A percentile compares a stretch with the other conserved stretches of the same genome.
Conservation (phyloP, 331 rosid genomes). For the Cydonia oblonga region DNA sequence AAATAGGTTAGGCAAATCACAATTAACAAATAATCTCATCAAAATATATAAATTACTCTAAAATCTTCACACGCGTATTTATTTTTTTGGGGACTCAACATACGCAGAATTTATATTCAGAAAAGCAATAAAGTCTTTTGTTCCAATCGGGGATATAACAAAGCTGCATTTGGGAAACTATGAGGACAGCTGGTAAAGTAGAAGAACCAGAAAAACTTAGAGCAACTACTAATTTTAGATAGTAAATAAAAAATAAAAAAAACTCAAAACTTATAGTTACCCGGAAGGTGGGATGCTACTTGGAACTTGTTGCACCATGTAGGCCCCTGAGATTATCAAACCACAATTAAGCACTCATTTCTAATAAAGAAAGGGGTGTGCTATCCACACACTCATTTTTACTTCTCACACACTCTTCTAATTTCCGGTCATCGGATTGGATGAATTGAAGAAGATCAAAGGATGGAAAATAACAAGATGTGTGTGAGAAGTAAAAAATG, state of each 20-base stretch:
- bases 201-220: neutral
- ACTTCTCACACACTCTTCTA: no score
- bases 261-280: constrained; percentile 23
- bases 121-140: neutral
- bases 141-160: no score
- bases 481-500: no score
- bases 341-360: constrained; percentile 24
- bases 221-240: neutral
- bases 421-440: no score
- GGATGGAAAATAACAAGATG: no score
- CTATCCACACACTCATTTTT: no score
- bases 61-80: neutral
- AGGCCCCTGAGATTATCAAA: constrained; percentile 51
- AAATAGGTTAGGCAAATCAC: neutral
- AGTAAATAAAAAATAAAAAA: neutral
- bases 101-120: neutral
- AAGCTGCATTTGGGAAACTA: no score
- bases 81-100: neutral
- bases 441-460: no score
- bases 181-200: neutral
- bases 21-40: neutral
- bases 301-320: constrained; percentile 50
- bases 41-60: no score
- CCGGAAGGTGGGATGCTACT: constrained; percentile 48
- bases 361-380: neutral